phyloP scores from a whole-genome alignment of 768 basidiomycete genomes.

The Termitomyces sp. region DNA sequence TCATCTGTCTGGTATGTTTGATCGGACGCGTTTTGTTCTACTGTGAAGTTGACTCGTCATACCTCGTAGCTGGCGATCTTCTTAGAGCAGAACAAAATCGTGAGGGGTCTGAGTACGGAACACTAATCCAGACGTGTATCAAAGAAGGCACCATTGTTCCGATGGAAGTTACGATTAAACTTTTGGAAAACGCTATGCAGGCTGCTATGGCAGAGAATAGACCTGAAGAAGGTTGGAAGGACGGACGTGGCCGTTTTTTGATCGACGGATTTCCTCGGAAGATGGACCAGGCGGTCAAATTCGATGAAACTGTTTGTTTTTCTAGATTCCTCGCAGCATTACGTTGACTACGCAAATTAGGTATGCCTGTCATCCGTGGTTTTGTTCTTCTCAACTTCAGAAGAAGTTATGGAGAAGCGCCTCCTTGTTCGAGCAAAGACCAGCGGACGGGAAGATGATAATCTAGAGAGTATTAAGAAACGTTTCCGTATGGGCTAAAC shows the following conservation, averaged over 20 bases:
- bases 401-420: constrained; percentile 83
- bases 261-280: constrained; percentile 98
- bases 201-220: constrained; percentile 45
- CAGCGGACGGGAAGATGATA: constrained; percentile 94
- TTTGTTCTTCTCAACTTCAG: constrained; percentile 83
- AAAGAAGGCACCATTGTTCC: constrained; percentile 92
- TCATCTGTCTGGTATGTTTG: constrained; percentile 80
- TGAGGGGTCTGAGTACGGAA: constrained; percentile 77
- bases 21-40: neutral
- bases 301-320: constrained; percentile 72
- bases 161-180: constrained; percentile 94
- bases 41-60: constrained; percentile 7
- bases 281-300: constrained; percentile 95
- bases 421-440: constrained; percentile 90
- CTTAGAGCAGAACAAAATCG: constrained; percentile 92
- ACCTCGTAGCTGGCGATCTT: constrained; percentile 83
- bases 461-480: constrained; percentile 90
- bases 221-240: constrained; percentile 55
- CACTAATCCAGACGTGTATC: constrained; percentile 85
- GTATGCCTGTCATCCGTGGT: constrained; percentile 80
- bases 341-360: constrained; percentile 29
- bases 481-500: constrained; percentile 71
- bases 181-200: constrained; percentile 90
- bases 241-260: constrained; percentile 81
- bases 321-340: neutral